Conservation (phyloP, 176 grass and related monocot genomes). For the Avena eriantha region DNA sequence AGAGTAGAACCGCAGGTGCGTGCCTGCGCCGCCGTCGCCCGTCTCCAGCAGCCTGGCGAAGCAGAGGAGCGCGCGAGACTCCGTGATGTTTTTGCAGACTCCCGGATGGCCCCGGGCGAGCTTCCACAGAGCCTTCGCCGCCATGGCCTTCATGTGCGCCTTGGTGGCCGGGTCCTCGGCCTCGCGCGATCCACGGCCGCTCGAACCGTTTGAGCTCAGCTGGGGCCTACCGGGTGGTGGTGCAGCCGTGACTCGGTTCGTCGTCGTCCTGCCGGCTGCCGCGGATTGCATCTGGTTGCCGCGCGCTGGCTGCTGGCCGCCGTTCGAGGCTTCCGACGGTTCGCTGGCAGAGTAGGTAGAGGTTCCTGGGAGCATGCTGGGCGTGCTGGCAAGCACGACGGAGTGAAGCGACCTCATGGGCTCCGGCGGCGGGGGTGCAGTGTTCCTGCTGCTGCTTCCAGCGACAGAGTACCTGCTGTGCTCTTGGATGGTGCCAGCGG, state of each 20-base stretch:
- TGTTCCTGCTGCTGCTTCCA: neutral
- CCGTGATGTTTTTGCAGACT: slow-evolving; percentile 83
- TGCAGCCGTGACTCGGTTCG: slow-evolving; percentile 25
- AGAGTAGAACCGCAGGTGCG: slow-evolving; percentile 65
- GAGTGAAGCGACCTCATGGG: slow-evolving; percentile 61
- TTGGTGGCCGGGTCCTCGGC: slow-evolving; percentile 70
- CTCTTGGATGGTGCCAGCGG: slow-evolving; percentile 83
- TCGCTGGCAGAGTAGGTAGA: slow-evolving; percentile 22
- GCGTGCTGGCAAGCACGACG: slow-evolving; percentile 59
- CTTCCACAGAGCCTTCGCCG: slow-evolving; percentile 81
- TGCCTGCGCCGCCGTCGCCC: slow-evolving; percentile 48
- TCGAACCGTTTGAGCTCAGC: slow-evolving; percentile 39
- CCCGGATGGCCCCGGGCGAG: slow-evolving; percentile 60
- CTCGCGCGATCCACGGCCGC: slow-evolving; percentile 47
- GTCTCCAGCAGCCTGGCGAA: slow-evolving; percentile 78
- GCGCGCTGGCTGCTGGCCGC: slow-evolving; percentile 10
- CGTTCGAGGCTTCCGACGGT: neutral
- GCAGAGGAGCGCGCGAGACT: slow-evolving; percentile 91
- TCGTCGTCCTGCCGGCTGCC: slow-evolving; percentile 44
- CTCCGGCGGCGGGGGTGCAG: neutral
- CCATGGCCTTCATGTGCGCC: slow-evolving; percentile 82
- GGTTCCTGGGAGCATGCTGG: slow-evolving; percentile 34
- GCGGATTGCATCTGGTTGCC: slow-evolving; percentile 69
- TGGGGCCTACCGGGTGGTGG: slow-evolving; percentile 4
- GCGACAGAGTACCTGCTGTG: slow-evolving; percentile 75